Conservation (phyloP, 2,329 filamentous ascomycete genomes). For the Albifimbria verrucaria region DNA sequence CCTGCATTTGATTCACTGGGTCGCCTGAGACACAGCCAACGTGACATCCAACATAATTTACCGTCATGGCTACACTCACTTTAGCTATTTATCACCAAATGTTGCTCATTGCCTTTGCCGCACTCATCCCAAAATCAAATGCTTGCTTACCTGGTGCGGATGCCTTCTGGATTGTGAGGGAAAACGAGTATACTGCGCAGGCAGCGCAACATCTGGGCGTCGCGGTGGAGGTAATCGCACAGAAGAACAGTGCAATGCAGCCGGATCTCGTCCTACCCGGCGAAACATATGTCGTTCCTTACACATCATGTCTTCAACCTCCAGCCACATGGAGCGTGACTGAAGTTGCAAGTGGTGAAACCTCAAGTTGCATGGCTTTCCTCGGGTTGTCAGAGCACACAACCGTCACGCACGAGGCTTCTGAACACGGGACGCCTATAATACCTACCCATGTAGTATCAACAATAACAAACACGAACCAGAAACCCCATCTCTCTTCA, state of each 20-base stretch:
- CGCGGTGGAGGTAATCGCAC: background rate
- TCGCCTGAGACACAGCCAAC: background rate
- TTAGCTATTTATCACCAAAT: background rate
- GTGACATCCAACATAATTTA: background rate
- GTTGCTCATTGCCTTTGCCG: background rate
- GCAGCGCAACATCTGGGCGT: background rate
- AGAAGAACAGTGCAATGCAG: background rate
- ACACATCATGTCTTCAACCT: background rate
- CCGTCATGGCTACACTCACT: background rate
- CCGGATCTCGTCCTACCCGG: background rate
- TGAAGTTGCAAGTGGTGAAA: background rate
- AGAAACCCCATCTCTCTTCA: background rate
- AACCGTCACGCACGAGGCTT: background rate
- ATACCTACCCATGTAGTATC: background rate
- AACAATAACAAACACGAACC: background rate
- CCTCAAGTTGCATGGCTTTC: background rate
- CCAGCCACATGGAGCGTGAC: background rate
- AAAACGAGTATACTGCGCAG: background rate
- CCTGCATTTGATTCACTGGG: too few relatives aligned
- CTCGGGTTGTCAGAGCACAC: background rate
- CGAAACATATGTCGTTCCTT: background rate
- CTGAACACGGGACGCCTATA: background rate
- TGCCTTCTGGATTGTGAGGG: background rate
- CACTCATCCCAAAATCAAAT: background rate
- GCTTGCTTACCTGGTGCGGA: background rate